Evolutionary conservation across 2,329 filamentous ascomycete genomes (phyloP).

Genomic region (Cercospora brassicicola): DNA sequence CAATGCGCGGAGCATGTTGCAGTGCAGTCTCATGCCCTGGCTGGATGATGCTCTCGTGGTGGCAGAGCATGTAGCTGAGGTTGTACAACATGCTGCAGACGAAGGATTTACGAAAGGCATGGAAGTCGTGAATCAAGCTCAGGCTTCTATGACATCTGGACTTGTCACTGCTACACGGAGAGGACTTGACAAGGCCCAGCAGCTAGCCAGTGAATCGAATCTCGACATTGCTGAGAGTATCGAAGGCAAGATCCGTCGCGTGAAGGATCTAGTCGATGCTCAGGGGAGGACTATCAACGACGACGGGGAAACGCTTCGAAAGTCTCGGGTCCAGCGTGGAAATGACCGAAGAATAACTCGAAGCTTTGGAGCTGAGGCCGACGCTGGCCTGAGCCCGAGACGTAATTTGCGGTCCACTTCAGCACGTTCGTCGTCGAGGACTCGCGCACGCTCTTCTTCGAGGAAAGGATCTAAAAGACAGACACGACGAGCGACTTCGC

Average conservation of each 20-base stretch:
- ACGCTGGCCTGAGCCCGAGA: background rate
- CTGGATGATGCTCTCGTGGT: conserved; percentile 1
- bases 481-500: background rate
- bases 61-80: background rate
- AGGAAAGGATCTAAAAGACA: background rate
- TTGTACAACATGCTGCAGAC: background rate
- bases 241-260: background rate
- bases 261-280: conserved; percentile 2
- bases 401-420: background rate
- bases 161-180: background rate
- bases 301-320: background rate
- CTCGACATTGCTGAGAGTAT: background rate
- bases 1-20: conserved; percentile 3
- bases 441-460: background rate
- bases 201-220: background rate
- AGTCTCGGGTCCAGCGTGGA: background rate
- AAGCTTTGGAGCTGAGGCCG: background rate
- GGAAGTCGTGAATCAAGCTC: background rate
- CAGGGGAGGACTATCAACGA: background rate
- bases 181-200: background rate
- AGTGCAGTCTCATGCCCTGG: conserved; percentile 5
- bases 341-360: background rate
- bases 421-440: background rate
- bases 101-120: background rate
- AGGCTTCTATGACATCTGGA: background rate